Base-by-base conservation (phyloP, 768 basidiomycete genomes). In the Boletus vinaceobasis region DNA sequence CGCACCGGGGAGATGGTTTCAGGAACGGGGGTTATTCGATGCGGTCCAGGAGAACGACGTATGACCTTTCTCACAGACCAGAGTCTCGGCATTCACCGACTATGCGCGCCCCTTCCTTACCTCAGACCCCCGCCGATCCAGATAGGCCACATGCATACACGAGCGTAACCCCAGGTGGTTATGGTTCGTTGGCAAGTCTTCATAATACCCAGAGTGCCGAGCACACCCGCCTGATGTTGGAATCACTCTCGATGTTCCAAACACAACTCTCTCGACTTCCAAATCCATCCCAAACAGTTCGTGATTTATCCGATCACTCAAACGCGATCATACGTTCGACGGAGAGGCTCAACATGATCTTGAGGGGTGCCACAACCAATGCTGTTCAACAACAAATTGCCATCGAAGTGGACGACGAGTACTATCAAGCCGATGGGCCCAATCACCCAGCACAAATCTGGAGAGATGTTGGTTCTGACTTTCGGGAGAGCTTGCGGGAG, bases 311-410 rank as follows among this genome's bases (percentile, higher is more conserved):
- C 47, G 75, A 80, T 52, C 80, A 75, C 47, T 87, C 90, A 2
- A 81, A 84, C 63, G 75, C 74, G 15, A 77, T 90, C 31, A 86
- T 87, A 13, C 75, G 77, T 47, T 76, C 82, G 31, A 80, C 88
- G n/a, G 85, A 88, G 56, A 77, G 79, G 57, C 71, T 93, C 51
- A 88, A 89, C 60, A 77, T 62, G 48, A 73, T 87, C 59, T 68
- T 92, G 60, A 75, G 84, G 43, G 64, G 69, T 1, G 82, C 79
- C 3, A 84, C 82, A 14, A 72, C 76, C 52, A 71, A 76, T 39
- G 85, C 90, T 1, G 68, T 91, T 48, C 87, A 90, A 58, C 77
- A 81, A 50, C 87, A 90, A 69, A 86, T 93, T 45, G 81, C 87
- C 37, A 81, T 85, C 0, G 90, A 93, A 66, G 83, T 92, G 2